Evolutionary conservation across 2,329 filamentous ascomycete species (phyloP), one percentile per base, ranked within the genome.

Genomic region (Microdochium trichocladiopsis): DNA sequence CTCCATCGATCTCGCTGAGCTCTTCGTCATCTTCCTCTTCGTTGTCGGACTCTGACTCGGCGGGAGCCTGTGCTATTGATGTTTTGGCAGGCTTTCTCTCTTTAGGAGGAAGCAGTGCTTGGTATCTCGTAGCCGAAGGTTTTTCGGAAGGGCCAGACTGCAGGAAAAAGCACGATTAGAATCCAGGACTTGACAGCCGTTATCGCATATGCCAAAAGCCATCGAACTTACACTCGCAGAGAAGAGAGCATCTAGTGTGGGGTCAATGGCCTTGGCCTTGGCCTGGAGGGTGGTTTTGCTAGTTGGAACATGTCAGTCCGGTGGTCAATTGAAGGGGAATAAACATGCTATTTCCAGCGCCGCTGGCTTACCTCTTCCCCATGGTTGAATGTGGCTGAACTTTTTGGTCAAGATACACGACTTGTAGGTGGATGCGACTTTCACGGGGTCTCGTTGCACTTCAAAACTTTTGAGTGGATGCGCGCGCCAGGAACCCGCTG

Each of bases 171-270:
- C 22, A 16, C 52, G 49, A 37, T 45, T 47, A 49, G 50, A 47
- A 50, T 52, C 53, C 18, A 56, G 18, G 41, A 45, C n/a, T n/a
- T n/a, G n/a, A n/a, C n/a, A n/a, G n/a, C n/a, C n/a, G n/a, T n/a
- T n/a, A 22, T 4, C 48, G 16, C 2, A 33, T 54, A 55, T 33
- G 56, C 59, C 52, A 58, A 45, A 54, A 60, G 23, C 3, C 16
- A 22, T 8, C 4, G 16, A 45, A 78, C 84, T 72, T 78, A 90
- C 87, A 74, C 87, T 90, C 53, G 78, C 74, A 53, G 84, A 78
- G 70, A 91, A 91, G 37, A 91, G 76, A 55, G 85, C 83, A 62
- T 84, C 77, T 58, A 91, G 74, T 52, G 77, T 72, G 66, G 87
- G 85, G 73, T 91, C 87, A 55, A 90, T 74, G 54, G 77, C 75